Conservation (phyloP, 2,329 filamentous ascomycete genomes). For the Cytospora leucostoma region DNA sequence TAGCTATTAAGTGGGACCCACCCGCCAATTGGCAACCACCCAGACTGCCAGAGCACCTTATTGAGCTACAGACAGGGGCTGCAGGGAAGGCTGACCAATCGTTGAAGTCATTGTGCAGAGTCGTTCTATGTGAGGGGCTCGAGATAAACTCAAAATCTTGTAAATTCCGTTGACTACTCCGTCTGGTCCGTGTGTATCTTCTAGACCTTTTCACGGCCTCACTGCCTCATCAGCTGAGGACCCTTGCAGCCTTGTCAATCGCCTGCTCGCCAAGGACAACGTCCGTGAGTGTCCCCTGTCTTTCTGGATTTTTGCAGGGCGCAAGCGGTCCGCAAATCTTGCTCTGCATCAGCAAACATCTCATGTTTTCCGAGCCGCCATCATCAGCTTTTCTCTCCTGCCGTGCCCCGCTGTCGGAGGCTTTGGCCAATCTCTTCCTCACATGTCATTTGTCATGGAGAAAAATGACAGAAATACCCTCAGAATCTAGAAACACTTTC, state of each 20-base stretch:
- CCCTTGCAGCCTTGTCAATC: not conserved
- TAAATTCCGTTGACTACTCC: too few species aligned
- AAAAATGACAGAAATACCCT: slow-evolving; percentile 10
- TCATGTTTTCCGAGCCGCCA: slow-evolving; percentile 24
- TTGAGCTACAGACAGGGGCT: not conserved
- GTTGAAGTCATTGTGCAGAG: not conserved
- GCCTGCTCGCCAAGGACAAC: slow-evolving; percentile 10
- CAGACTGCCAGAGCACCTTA: not conserved
- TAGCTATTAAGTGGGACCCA: not conserved
- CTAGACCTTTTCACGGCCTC: too few species aligned
- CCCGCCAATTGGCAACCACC: slow-evolving; percentile 11
- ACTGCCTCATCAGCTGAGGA: not conserved
- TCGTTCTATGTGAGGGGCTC: not conserved
- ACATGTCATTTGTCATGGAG: not conserved
- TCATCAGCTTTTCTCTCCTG: slow-evolving; percentile 15
- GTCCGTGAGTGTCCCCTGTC: slow-evolving; percentile 6
- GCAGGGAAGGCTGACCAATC: slow-evolving; percentile 1
- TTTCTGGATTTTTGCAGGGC: not conserved
- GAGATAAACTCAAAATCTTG: not conserved
- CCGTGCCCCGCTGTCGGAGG: slow-evolving; percentile 26
- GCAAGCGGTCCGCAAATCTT: not conserved
- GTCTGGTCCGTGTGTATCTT: too few species aligned
- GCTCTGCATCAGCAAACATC: slow-evolving; percentile 18
- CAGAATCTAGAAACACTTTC: slow-evolving; percentile 16
- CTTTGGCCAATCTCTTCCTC: slow-evolving; percentile 8